Evolutionary conservation across 108 stramenopile genomes (phyloP).

Genomic region (Discostella stelligeroides): DNA sequence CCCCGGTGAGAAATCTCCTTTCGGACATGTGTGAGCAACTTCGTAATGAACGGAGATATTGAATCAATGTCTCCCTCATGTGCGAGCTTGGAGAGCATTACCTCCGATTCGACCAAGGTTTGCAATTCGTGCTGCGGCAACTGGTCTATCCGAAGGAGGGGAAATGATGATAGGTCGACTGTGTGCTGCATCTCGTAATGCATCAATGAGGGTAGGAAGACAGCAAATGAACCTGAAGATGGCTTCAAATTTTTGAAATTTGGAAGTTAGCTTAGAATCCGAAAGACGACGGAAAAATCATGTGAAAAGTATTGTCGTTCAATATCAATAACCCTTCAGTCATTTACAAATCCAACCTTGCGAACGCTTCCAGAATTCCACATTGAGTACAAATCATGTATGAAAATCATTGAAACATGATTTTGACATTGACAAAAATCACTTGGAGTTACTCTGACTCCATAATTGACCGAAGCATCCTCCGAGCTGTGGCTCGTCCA

Average conservation of each 20-base stretch:
- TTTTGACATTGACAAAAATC: too few relatives aligned
- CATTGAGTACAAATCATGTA: too few relatives aligned
- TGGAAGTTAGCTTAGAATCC: neutral
- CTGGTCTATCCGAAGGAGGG: slow-evolving; percentile 47
- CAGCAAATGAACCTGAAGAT: neutral
- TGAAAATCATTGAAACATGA: too few relatives aligned
- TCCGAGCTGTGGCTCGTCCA: slow-evolving; percentile 57
- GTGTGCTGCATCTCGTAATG: slow-evolving; percentile 1
- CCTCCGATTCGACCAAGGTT: slow-evolving; percentile 36
- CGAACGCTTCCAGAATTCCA: too few relatives aligned
- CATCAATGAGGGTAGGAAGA: neutral
- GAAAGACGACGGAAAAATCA: too few relatives aligned
- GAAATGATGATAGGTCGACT: slow-evolving; percentile 45
- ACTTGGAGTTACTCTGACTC: slow-evolving; percentile 15
- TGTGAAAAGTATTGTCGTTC: too few relatives aligned
- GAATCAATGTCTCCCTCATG: slow-evolving; percentile 5
- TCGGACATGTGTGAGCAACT: slow-evolving; percentile 21
- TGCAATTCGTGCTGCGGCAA: slow-evolving; percentile 21
- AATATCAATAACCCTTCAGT: too few relatives aligned
- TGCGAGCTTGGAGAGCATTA: slow-evolving; percentile 16
- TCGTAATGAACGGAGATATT: slow-evolving; percentile 31
- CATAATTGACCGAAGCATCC: slow-evolving; percentile 27
- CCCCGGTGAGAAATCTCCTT: slow-evolving; percentile 20
- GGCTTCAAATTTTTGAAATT: neutral
- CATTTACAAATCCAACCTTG: too few relatives aligned